Conservation (phyloP, 2,329 filamentous ascomycete genomes). For the Phyllachora maydis region DNA sequence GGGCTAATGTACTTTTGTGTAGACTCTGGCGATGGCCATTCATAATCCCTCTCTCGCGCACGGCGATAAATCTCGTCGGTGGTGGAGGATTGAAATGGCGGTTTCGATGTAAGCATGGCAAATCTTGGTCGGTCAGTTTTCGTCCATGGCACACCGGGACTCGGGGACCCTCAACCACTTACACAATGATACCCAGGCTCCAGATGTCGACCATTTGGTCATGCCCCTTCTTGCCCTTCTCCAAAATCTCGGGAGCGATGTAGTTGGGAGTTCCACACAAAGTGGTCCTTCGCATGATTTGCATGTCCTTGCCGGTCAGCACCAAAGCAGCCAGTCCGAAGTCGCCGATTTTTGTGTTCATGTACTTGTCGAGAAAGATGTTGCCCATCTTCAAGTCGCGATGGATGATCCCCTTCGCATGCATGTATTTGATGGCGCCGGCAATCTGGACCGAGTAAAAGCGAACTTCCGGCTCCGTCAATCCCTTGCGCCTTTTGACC, state of each 20-base stretch:
- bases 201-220: conserved; percentile 97
- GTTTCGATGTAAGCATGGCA: conserved; percentile 89
- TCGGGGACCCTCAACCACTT: conserved; percentile 12
- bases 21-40: conserved; percentile 51
- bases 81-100: conserved; percentile 84
- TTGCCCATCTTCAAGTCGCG: conserved; percentile 97
- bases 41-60: conserved; percentile 52
- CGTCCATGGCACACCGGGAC: background rate
- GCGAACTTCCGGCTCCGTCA: conserved; percentile 85
- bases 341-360: conserved; percentile 97
- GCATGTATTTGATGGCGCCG: conserved; percentile 95
- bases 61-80: conserved; percentile 69
- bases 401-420: conserved; percentile 88
- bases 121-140: conserved; percentile 33
- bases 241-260: conserved; percentile 88
- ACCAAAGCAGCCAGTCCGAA: conserved; percentile 87
- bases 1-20: conserved; percentile 50
- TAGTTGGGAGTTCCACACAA: conserved; percentile 97
- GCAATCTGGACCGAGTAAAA: conserved; percentile 90
- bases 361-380: conserved; percentile 78
- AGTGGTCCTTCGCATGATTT: conserved; percentile 67
- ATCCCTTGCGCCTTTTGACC: conserved; percentile 75
- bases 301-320: conserved; percentile 78
- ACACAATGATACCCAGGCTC: conserved; percentile 96
- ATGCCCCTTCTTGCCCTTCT: conserved; percentile 85